Base-by-base conservation (phyloP, 768 basidiomycete species). In the Rhodosporidiobolus odoratus region DNA sequence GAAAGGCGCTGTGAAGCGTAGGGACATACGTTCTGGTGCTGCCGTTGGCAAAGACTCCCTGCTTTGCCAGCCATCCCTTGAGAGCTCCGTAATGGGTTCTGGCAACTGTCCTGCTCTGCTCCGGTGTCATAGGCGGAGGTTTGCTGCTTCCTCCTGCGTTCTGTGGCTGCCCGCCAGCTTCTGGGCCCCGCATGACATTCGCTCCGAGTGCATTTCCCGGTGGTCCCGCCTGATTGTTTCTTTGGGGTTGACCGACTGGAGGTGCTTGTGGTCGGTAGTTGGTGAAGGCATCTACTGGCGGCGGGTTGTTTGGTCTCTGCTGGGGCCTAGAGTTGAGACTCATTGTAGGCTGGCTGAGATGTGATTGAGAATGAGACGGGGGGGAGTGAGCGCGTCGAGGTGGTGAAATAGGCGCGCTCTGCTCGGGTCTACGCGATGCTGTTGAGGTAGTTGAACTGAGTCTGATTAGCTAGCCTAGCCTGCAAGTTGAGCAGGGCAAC, bases 41-140 rank as follows among this genome's bases (percentile, higher is more conserved):
- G 5, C 53, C 64, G 47, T 15, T 40, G 0, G 53, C 58, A 21
- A 72, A 54, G 3, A 62, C 70, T 41, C 64, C 68, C 59, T 72
- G 61, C 21, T 53, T 10, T 9, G 23, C 43, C 30, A 75, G 40
- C 74, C 74, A 71, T 2, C 47, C n/a, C 45, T 68, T 69, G 34
- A 71, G 65, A 2, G 71, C 65, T 19, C 64, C 40, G 48, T 59
- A 67, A 58, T 72, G 68, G 1, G 71, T 72, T 17, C 56, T 47
- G 0, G 71, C 71, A 47, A 72, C 61, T 27, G 37, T 38, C 32
- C 58, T 61, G 56, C 48, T 58, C 43, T 73, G 62, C 47, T 68
- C 66, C 34, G 65, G 53, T 15, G 62, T 57, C 19, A 73, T 53
- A 17, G 71, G 61, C 2, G 67, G 63, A 0, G 66, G 64, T 38